Evolutionary conservation across 331 rosid species (phyloP), one percentile per base, ranked within the genome.

Genomic region (Arachis monticola): DNA sequence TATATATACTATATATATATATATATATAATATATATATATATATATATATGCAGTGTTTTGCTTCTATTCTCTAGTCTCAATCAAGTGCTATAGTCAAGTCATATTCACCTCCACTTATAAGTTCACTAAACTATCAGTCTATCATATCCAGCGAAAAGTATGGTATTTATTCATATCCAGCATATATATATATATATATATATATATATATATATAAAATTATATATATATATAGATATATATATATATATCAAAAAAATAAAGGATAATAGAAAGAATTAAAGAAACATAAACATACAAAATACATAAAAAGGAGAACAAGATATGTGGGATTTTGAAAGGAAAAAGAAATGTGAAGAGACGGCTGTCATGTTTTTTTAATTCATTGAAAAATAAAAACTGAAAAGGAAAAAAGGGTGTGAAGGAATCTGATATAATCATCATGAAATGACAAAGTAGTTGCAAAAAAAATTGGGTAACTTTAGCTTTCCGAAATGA

Each of bases 401-500:
- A 65, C 46, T 44, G 56, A 45, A 64, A 64, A 64, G 69, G 35
- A 64, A 63, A 41, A 30, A n/a, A 4, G 2, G 69, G 17, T 30
- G 71, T 42, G 2, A 48, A 67, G 44, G 58, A 67, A 67, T 67
- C 22, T 67, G 44, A 67, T 38, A 38, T 38, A 38, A 38, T 66
- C 6, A 46, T 22, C 22, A 38, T 38, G 41, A 38, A 2, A 66
- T n/a, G 58, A 6, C n/a, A 42, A 44, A 42, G 57, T 66, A 17
- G 42, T 10, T 22, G 14, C 38, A 47, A 5, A 66, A 66, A 10
- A 32, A 42, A 5, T 27, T 47, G 30, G 22, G 10, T 46, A 4
- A 66, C 71, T 66, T 66, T 66, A 22, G 57, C 70, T 65, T 65
- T 65, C 14, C 0, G 67, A 38, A 40, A 62, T 40, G 67, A 62